Base-by-base conservation (phyloP, 345 rosid species). In the Trapa incisa region DNA sequence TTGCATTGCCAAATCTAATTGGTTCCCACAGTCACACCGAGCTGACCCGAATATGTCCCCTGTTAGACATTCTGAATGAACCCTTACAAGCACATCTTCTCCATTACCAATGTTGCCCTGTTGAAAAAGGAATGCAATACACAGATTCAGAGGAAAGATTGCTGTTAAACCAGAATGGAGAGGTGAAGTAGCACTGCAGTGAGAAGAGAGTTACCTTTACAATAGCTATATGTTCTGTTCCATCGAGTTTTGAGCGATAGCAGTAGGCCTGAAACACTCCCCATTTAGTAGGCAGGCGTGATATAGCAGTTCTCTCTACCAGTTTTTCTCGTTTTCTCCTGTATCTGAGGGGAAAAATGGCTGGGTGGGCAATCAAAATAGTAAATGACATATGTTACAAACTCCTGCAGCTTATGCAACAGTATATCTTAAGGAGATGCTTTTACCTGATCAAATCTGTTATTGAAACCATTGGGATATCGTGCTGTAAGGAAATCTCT, bases 31-130 rank as follows among this genome's bases (percentile, higher is more conserved):
- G 62, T 92, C 98, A 47, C 98, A 89, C 33, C 96, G 76, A 10
- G 75, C 95, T 5, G 98, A 92, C 61, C 96, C 88, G 32, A 92
- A 89, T 47, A 89, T 86, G 58, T 89, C 98, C 15, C 96, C 92
- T 0, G 96, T 92, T 67, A 92, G 77, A 77, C 98, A 92, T 58
- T 89, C 96, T 45, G 95, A 92, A 69, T 92, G 98, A 35, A 92
- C 96, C 77, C 96, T 76, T 43, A 89, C 98, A 15, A 87, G 85
- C 75, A 92, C 84, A 65, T 89, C 92, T 72, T 85, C 82, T 36
- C 96, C 92, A n/a, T 85, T 70, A 42, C 95, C 98, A 1, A 87
- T 74, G 65, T 85, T 72, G 43, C 95, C 96, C 92, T 91, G 77
- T 57, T 62, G 37, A 5, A 13, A 45, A 68, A 70, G 37, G 65